Evolutionary conservation across 768 basidiomycete genomes (phyloP), one percentile per base, ranked within the genome.

Genomic region (Leccinum longicurvipes): DNA sequence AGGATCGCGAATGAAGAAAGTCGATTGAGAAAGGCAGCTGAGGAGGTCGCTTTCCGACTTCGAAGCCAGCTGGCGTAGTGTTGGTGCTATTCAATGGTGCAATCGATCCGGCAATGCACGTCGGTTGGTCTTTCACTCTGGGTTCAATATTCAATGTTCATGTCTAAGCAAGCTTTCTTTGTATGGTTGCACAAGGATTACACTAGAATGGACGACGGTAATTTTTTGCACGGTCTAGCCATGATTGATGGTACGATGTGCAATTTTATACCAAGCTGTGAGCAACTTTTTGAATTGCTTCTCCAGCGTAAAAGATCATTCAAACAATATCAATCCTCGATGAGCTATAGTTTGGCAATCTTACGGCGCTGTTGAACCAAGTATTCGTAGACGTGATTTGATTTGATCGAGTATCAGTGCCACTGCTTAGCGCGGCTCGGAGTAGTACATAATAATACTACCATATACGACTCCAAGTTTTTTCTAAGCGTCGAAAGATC

Each of bases 1-100:
- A 73, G 73, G 71, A 65, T 73, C 55, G 73, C 77, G 44, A 75
- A 79, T 51, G 77, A 85, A 59, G 82, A 81, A 66, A 71, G 67
- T 28, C 72, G 73, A 61, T 58, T 77, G 62, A 72, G 84, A 61
- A 70, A 73, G 27, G 66, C 67, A 45, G 79, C 80, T 10, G 87
- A 90, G 55, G 82, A 83, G 44, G 72, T 72, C 28, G 67, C 80
- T 51, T 67, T 69, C 48, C 71, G 63, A 46, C 57, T 77, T 55
- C 73, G 63, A 60, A 68, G 60, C 42, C 72, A 68, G 28, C 27
- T 53, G 60, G 47, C 47, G 55, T 56, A 57, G 9, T 19, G 27
- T 29, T 8, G 42, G 14, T 46, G 31, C 29, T 41, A 4, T 4
- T 32, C 39, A 32, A 27, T 41, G 23, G 46, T 41, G n/a, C 28